A percentile compares a stretch with the other conserved stretches of the same genome.
Evolutionary conservation across 116 monocot genomes (phyloP).

Genomic region (Phalaenopsis hybrid): DNA sequence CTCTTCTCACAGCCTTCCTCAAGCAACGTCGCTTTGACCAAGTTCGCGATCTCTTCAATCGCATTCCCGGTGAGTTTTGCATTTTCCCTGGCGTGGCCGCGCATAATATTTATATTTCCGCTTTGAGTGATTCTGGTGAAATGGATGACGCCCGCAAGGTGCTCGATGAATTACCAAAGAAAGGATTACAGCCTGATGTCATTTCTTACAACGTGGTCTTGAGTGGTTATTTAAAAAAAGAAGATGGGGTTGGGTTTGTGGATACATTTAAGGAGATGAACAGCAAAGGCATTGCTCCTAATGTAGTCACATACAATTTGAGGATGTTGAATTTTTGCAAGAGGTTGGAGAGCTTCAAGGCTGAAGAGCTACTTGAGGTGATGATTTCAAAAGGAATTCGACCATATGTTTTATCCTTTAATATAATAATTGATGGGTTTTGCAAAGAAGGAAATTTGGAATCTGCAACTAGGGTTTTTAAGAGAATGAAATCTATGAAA

Average conservation of each 20-base stretch:
- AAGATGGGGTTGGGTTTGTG: slow-evolving; percentile 14
- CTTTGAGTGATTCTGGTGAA: slow-evolving; percentile 21
- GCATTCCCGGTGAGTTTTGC: slow-evolving; percentile 2
- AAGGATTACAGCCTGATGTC: slow-evolving; percentile 17
- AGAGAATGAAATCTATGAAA: slow-evolving; percentile 34
- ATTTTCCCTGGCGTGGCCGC: slow-evolving; percentile 22
- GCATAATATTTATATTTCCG: slow-evolving; percentile 26
- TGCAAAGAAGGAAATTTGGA: slow-evolving; percentile 27
- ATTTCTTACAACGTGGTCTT: slow-evolving; percentile 33
- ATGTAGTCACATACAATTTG: slow-evolving; percentile 37
- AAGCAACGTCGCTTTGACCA: slow-evolving; percentile 17
- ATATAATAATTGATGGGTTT: slow-evolving; percentile 29
- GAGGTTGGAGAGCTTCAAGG: slow-evolving; percentile 24
- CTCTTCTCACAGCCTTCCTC: slow-evolving; percentile 27
- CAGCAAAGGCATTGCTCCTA: slow-evolving; percentile 19
- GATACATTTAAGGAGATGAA: slow-evolving; percentile 20
- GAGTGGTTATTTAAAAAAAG: slow-evolving; percentile 18
- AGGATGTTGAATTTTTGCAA: slow-evolving; percentile 19
- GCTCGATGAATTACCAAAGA: slow-evolving; percentile 37
- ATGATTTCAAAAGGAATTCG: slow-evolving; percentile 24
- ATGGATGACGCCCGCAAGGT: slow-evolving; percentile 19
- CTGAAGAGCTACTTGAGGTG: slow-evolving; percentile 30
- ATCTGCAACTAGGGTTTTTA: slow-evolving; percentile 22
- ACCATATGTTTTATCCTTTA: slow-evolving; percentile 26
- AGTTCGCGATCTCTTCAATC: slow-evolving; percentile 17